These are phyloP conservation scores for Diutina rugosa DNA, from an alignment of 1,139 yeast species.

Conservation along the genomic window DNA sequence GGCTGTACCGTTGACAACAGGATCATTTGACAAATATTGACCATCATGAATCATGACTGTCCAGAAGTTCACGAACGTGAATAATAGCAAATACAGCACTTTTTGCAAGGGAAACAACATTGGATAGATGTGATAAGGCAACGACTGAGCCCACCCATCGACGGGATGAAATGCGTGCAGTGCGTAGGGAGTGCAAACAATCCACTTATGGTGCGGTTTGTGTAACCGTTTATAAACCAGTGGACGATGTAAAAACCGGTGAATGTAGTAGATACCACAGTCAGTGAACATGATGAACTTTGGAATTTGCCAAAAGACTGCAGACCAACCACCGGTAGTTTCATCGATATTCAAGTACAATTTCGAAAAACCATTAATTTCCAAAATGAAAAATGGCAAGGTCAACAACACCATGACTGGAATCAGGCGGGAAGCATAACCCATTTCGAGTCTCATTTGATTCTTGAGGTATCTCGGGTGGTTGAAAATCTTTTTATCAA, in stretches of 20 bases:
- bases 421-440: slow-evolving; percentile 66
- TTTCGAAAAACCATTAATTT: slow-evolving; percentile 70
- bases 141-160: slow-evolving; percentile 85
- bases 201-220: slow-evolving; percentile 99
- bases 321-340: slow-evolving; percentile 57
- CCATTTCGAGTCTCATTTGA: slow-evolving; percentile 75
- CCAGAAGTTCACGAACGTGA: slow-evolving; percentile 93
- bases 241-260: slow-evolving; percentile 90
- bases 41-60: slow-evolving; percentile 98
- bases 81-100: slow-evolving; percentile 63
- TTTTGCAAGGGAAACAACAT: slow-evolving; percentile 87
- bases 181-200: slow-evolving; percentile 96
- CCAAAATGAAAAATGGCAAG: slow-evolving; percentile 78
- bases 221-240: slow-evolving; percentile 71
- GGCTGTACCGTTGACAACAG: slow-evolving; percentile 93
- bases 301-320: slow-evolving; percentile 55
- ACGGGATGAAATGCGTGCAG: slow-evolving; percentile 98
- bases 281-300: slow-evolving; percentile 84
- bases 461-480: slow-evolving; percentile 94
- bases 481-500: slow-evolving; percentile 80
- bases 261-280: slow-evolving; percentile 81
- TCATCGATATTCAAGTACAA: slow-evolving; percentile 57
- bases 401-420: slow-evolving; percentile 84
- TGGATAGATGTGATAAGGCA: slow-evolving; percentile 89
- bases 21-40: slow-evolving; percentile 85